These are phyloP conservation scores for Scheffersomyces cryptocercus DNA, from an alignment of 1,139 yeast genomes.

Conservation along the genomic window DNA sequence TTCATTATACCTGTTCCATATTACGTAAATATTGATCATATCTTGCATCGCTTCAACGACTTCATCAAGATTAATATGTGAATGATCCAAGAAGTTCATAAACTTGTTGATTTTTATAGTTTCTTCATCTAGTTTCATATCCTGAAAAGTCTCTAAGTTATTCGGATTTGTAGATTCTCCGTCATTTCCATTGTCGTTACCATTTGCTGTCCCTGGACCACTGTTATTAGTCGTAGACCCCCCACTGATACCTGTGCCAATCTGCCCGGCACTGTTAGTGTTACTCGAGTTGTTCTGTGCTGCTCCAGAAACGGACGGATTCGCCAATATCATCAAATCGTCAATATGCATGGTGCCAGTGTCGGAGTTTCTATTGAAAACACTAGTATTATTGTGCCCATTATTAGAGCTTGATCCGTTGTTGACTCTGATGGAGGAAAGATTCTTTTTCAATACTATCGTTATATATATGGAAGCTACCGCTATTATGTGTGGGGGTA, in stretches of 20 bases:
- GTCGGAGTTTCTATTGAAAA: conserved; percentile 2
- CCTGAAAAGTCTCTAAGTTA: conserved; percentile 22
- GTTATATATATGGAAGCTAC: conserved; percentile 77
- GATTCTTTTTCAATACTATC: conserved; percentile 53
- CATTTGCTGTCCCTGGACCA: background rate
- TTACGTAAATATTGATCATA: conserved; percentile 71
- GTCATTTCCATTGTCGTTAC: background rate
- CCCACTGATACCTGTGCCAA: background rate
- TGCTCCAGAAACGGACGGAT: conserved; percentile 4
- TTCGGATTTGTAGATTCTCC: background rate
- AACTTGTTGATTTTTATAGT: conserved; percentile 51
- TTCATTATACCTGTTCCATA: conserved; percentile 86
- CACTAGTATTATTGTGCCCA: conserved; percentile 2
- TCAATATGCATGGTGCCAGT: conserved; percentile 34
- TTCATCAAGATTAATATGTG: conserved; percentile 75
- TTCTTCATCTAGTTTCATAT: conserved; percentile 37
- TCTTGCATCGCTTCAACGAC: conserved; percentile 84
- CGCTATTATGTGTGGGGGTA: conserved; percentile 92
- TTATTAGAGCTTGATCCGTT: conserved; percentile 4
- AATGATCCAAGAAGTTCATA: conserved; percentile 66
- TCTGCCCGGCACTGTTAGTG: background rate
- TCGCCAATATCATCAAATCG: conserved; percentile 36
- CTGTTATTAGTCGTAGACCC: background rate
- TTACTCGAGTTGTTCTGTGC: background rate
- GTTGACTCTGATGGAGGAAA: conserved; percentile 21